Conservation (phyloP, 2,329 filamentous ascomycete genomes). For the Fusarium compactum region DNA sequence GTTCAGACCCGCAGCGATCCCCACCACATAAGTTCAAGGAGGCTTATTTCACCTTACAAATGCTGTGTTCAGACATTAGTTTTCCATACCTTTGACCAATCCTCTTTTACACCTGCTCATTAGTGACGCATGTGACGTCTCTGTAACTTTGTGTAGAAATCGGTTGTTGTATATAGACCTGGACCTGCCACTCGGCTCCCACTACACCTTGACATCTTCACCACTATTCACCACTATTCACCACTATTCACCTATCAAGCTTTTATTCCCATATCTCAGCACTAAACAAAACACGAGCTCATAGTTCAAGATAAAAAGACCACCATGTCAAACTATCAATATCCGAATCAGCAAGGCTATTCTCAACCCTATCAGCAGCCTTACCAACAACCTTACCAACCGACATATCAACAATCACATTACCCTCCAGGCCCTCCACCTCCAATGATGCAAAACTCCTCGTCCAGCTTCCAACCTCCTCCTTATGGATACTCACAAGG, state of each 20-base stretch:
- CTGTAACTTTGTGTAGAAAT: neutral
- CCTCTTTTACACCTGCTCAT: neutral
- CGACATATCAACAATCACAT: neutral
- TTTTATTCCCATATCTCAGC: neutral
- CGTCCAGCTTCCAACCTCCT: accelerated
- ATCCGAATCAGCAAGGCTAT: neutral
- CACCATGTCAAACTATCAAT: neutral
- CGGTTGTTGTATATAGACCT: neutral
- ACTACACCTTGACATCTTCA: neutral
- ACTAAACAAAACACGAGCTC: neutral
- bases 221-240: too few species aligned
- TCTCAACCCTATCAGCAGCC: neutral
- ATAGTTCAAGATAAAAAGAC: accelerated
- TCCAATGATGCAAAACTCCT: too few species aligned
- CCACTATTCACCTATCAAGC: neutral
- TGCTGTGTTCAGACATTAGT: neutral
- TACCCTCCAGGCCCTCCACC: neutral
- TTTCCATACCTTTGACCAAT: neutral
- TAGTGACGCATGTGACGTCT: neutral
- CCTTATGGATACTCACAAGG: neutral
- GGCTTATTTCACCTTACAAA: neutral
- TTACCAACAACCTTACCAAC: neutral
- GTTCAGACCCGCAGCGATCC: neutral
- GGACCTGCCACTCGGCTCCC: neutral
- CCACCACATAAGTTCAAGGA: neutral